Evolutionary conservation across 768 basidiomycete genomes (phyloP), one percentile per base, ranked within the genome.

Genomic region (Megacollybia marginata): DNA sequence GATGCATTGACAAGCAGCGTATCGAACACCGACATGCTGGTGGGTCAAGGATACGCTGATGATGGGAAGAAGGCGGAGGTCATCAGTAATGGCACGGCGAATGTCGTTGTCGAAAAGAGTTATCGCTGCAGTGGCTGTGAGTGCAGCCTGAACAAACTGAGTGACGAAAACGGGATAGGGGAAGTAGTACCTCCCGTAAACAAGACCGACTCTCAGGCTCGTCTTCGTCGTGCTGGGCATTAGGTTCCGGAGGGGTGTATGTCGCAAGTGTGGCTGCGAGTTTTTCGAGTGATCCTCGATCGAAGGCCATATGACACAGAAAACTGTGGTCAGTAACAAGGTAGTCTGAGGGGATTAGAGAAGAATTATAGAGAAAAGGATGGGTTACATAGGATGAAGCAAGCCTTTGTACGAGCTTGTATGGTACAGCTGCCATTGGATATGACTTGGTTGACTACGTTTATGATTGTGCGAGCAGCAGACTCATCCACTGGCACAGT

Each of bases 1-100:
- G 1, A 91, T 75, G 55, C 86, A 87, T 57, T 95, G 93, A 58
- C 90, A 92, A 0, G 89, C 88, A 0, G 89, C 90, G 42, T 88
- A 89, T 6, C 92, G 80, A 3, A 94, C 84, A 1, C 88, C 89
- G 13, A 82, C 70, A 49, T 84, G 77, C 0, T 71, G 74, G 48
- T 89, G 83, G 0, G 71, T 54, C 8, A 93, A 72, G 11, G 77
- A 76, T 2, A 63, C 58, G 50, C 78, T 72, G 32, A 91, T 63
- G 20, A 74, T 64, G 5, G 77, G 75, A 20, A 87, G 57, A 23
- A 45, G 32, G 2, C 69, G 69, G 10, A 77, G 70, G 10, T 70
- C 70, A 55, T 85, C 83, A 2, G 85, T 79, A 19, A 94, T 67
- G 23, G 76, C 69, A 1, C 83, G 72, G 2, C 92, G 82, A 42